A percentile compares a stretch with the other conserved stretches of the same genome.
Evolutionary conservation across 1,139 yeast species (phyloP).

Genomic region (Protomyces pachydermus): DNA sequence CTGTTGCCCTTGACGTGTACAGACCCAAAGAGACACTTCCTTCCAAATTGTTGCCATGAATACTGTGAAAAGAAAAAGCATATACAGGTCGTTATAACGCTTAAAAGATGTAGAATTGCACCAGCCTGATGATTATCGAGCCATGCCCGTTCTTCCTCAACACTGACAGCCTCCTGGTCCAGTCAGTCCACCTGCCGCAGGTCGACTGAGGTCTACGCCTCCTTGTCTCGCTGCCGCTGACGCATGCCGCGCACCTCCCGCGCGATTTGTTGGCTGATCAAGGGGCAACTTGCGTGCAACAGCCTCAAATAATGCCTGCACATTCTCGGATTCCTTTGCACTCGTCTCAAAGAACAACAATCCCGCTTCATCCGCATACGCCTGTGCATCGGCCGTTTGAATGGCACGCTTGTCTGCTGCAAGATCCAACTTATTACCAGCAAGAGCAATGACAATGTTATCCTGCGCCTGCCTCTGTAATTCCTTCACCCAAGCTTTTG

Average conservation of each 20-base stretch:
- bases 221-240: slow-evolving; percentile 13
- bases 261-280: slow-evolving; percentile 16
- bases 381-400: slow-evolving; percentile 49
- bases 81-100: not conserved
- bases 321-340: slow-evolving; percentile 85
- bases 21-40: slow-evolving; percentile 5
- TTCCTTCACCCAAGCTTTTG: slow-evolving; percentile 95
- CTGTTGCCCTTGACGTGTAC: slow-evolving; percentile 14
- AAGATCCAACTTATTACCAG: slow-evolving; percentile 77
- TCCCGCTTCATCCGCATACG: slow-evolving; percentile 67
- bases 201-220: slow-evolving; percentile 19
- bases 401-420: slow-evolving; percentile 49
- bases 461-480: slow-evolving; percentile 83
- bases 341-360: slow-evolving; percentile 84
- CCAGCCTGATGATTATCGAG: too few relatives aligned
- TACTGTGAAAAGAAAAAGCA: not conserved
- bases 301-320: slow-evolving; percentile 70
- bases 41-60: not conserved
- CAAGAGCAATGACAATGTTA: slow-evolving; percentile 77
- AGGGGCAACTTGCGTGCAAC: slow-evolving; percentile 45
- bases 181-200: slow-evolving; percentile 16
- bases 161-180: slow-evolving; percentile 26
- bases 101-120: not conserved
- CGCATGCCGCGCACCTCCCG: slow-evolving; percentile 15
- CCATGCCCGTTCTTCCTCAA: not conserved